Evolutionary conservation across 768 basidiomycete species (phyloP), one percentile per base, ranked within the genome.

Genomic region (Amanita thiersii): DNA sequence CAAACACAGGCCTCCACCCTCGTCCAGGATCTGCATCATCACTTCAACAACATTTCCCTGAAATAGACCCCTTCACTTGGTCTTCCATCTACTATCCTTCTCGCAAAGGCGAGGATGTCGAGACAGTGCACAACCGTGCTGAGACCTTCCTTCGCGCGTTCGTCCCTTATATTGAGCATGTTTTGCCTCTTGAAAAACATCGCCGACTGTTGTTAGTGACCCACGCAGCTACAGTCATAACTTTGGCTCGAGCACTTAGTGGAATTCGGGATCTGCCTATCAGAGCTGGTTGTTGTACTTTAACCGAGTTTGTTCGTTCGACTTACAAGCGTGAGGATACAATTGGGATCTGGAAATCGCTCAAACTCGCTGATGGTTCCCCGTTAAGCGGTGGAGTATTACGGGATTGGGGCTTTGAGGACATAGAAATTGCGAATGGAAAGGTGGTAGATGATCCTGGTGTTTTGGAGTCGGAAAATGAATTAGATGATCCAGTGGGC

Each of bases 331-430:
- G 37, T 11, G 47, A 24, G 3, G 46, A 47, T 11, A 52, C 62
- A 2, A 41, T 69, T 10, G 74, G 70, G 2, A 59, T 47, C 3
- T 81, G 82, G 77, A 57, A 65, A 37, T 56, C 69, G 4, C 51
- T 55, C 25, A 54, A 53, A 23, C 52, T 86, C 18, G 81, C 70
- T 0, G 75, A 78, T 37, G 80, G 75, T 1, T 52, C 56, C 1
- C 80, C 85, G 56, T 58, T 86, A 28, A 66, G 68, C 19, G 75
- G 73, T 2, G 81, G 79, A 1, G 50, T 72, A 1, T 63, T 71
- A 39, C 67, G 85, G 48, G 81, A 84, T 36, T 90, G 88, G 88
- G 88, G 88, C 10, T 79, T 90, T 47, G 81, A 86, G 50, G 78
- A 89, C 56, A 70, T 85, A 6, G 59, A 70, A 52, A 69, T 80